A percentile compares a stretch with the other conserved stretches of the same genome.
These are phyloP conservation scores for Cryptococcus deneoformans DNA, from an alignment of 1,284 basidiomycete species.

Conservation along the genomic window DNA sequence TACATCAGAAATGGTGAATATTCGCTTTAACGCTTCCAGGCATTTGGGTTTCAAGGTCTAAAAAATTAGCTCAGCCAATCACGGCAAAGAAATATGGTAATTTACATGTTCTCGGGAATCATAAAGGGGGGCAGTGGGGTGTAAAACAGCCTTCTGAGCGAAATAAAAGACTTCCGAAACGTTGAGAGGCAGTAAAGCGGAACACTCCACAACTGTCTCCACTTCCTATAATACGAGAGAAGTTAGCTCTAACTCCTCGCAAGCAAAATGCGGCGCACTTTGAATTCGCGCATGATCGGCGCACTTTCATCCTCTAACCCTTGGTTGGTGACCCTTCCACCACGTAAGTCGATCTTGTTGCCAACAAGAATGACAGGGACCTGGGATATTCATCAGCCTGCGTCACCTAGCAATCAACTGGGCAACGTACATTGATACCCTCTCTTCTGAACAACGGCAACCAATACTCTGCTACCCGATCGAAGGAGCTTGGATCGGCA, in stretches of 20 bases:
- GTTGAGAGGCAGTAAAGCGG: slow-evolving; percentile 82
- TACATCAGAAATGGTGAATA: slow-evolving; percentile 93
- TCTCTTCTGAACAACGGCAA: slow-evolving; percentile 93
- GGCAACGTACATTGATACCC: slow-evolving; percentile 79
- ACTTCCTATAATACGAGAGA: slow-evolving; percentile 65
- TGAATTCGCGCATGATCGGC: slow-evolving; percentile 97
- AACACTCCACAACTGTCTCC: slow-evolving; percentile 97
- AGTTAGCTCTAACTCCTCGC: neutral
- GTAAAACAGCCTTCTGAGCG: slow-evolving; percentile 96
- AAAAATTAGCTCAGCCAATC: neutral
- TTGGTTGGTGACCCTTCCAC: slow-evolving; percentile 89
- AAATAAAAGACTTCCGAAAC: slow-evolving; percentile 99
- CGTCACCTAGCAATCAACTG: neutral
- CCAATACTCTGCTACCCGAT: slow-evolving; percentile 98
- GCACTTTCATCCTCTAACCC: slow-evolving; percentile 90
- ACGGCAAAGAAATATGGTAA: neutral
- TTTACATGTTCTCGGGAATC: slow-evolving; percentile 90
- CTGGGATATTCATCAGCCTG: slow-evolving; percentile 50
- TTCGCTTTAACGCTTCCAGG: slow-evolving; percentile 79
- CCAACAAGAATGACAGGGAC: slow-evolving; percentile 96
- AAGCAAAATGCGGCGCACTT: slow-evolving; percentile 55
- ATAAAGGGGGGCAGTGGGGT: slow-evolving; percentile 89
- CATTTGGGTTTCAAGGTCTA: slow-evolving; percentile 94
- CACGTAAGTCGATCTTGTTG: slow-evolving; percentile 96
- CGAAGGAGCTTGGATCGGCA: slow-evolving; percentile 92